A percentile compares a stretch with the other conserved stretches of the same genome.
Conservation (phyloP, 352 stramenopile genomes). For the Globisporangium okanoganense region DNA sequence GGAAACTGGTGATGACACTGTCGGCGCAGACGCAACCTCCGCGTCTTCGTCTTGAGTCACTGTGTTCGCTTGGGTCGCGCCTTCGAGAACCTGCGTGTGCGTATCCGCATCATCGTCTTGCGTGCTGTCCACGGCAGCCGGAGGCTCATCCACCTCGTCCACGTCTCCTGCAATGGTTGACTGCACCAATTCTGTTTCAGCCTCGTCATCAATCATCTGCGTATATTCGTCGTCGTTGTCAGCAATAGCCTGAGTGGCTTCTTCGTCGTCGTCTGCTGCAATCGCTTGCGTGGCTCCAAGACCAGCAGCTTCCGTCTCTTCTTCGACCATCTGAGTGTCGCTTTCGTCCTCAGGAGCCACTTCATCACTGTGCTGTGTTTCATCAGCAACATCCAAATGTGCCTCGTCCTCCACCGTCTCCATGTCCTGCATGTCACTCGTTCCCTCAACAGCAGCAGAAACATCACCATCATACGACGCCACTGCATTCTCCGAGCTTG, state of each 20-base stretch:
- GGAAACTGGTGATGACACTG: not conserved
- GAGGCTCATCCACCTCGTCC: not conserved
- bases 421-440: slow-evolving; percentile 2
- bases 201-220: not conserved
- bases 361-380: not conserved
- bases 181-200: not conserved
- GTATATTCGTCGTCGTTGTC: slow-evolving; percentile 1
- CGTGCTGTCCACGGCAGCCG: not conserved
- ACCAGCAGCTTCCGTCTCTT: slow-evolving; percentile 11
- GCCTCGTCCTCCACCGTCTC: not conserved
- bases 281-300: not conserved
- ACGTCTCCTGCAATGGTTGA: not conserved
- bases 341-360: slow-evolving; percentile 7
- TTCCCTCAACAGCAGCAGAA: not conserved
- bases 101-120: not conserved
- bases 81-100: not conserved
- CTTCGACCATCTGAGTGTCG: slow-evolving; percentile 21
- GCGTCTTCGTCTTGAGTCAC: not conserved
- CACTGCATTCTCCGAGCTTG: not conserved
- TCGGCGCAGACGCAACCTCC: not conserved
- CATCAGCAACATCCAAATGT: not conserved
- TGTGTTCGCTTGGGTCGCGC: not conserved
- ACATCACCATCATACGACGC: not conserved
- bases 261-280: not conserved
- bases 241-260: not conserved